Evolutionary conservation across 2,329 filamentous ascomycete species (phyloP).

Genomic region (Neophaeococcomyces aloes): DNA sequence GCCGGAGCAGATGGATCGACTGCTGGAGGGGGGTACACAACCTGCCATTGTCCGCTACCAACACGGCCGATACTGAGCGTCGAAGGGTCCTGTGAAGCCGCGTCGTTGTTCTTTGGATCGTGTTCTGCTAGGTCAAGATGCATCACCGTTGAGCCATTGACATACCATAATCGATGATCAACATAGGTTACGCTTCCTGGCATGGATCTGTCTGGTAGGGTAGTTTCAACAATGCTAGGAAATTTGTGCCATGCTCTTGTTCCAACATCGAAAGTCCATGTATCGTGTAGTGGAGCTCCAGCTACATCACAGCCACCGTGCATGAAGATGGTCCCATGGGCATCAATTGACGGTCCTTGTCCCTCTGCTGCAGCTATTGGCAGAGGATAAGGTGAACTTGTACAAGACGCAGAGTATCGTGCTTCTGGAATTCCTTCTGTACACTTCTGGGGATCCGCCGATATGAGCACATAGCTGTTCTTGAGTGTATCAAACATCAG

Average conservation of each 20-base stretch:
- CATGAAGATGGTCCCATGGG: slow-evolving; percentile 14
- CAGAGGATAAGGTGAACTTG: slow-evolving; percentile 9
- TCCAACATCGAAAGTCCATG: slow-evolving; percentile 15
- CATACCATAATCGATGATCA: slow-evolving; percentile 11
- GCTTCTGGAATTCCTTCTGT: slow-evolving; percentile 11
- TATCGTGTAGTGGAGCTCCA: slow-evolving; percentile 11
- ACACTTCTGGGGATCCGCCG: slow-evolving; percentile 8
- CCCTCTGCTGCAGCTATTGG: slow-evolving; percentile 5
- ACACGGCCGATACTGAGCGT: slow-evolving; percentile 6
- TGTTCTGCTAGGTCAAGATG: slow-evolving; percentile 12
- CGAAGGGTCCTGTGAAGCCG: neutral
- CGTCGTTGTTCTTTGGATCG: neutral
- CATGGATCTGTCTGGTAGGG: slow-evolving; percentile 6
- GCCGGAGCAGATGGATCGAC: slow-evolving; percentile 4
- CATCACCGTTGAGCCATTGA: slow-evolving; percentile 10
- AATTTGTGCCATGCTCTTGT: slow-evolving; percentile 11
- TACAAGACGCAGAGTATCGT: slow-evolving; percentile 9
- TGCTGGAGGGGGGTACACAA: slow-evolving; percentile 1
- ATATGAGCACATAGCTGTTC: slow-evolving; percentile 7
- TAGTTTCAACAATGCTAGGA: slow-evolving; percentile 8
- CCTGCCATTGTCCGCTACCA: slow-evolving; percentile 10
- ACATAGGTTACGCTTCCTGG: slow-evolving; percentile 6
- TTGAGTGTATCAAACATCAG: slow-evolving; percentile 10
- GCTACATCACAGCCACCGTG: slow-evolving; percentile 11
- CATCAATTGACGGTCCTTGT: slow-evolving; percentile 7